Conservation (phyloP, 495 filamentous ascomycete species). For the Neurospora sp. region DNA sequence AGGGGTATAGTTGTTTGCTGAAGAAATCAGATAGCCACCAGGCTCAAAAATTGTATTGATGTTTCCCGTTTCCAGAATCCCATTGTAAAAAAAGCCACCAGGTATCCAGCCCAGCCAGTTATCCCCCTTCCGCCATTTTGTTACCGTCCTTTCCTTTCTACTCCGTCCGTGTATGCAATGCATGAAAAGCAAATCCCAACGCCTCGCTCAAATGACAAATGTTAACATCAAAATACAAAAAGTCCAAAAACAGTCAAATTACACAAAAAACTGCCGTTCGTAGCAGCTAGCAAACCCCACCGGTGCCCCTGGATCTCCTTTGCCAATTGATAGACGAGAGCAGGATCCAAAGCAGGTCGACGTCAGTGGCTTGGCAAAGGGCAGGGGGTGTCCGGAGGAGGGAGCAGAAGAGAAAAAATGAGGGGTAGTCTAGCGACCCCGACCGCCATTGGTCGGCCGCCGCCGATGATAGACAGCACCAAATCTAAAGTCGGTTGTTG, state of each 20-base stretch:
- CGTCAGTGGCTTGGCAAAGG: slow-evolving; percentile 12
- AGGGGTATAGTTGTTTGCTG: background rate
- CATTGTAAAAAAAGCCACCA: background rate
- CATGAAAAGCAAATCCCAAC: background rate
- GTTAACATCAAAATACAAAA: background rate
- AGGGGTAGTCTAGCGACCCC: background rate
- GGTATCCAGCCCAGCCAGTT: background rate
- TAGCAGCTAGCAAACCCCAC: background rate
- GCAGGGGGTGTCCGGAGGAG: background rate
- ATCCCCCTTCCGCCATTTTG: background rate
- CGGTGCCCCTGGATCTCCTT: background rate
- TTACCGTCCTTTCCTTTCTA: background rate
- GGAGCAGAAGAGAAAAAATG: background rate
- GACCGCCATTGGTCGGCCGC: background rate
- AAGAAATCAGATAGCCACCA: background rate
- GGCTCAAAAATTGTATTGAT: background rate
- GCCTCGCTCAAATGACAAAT: background rate
- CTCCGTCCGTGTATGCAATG: background rate
- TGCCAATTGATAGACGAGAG: background rate
- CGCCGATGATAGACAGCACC: background rate
- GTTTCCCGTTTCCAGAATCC: background rate
- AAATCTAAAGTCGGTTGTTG: background rate
- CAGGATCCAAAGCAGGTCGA: slow-evolving; percentile 10
- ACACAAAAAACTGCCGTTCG: background rate
- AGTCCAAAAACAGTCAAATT: background rate